Conservation (phyloP, 2,329 filamentous ascomycete genomes). For the Zasmidium citrigriseum region DNA sequence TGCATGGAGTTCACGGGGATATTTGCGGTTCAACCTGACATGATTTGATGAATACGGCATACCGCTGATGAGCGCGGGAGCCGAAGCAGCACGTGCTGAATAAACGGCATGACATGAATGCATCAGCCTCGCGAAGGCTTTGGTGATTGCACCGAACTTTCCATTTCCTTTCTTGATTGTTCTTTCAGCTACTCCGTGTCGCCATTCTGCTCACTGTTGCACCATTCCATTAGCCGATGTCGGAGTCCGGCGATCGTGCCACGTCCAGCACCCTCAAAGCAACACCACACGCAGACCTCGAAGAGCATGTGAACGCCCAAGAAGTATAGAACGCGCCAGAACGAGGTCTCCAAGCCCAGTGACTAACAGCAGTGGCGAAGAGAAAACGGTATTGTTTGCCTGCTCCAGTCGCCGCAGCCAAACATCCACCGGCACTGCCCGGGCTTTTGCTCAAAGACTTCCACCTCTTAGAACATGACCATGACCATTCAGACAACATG, state of each 20-base stretch:
- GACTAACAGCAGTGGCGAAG: background rate
- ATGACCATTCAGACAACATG: background rate
- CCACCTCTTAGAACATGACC: background rate
- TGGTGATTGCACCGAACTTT: background rate
- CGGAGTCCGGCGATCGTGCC: background rate
- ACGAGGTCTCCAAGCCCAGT: background rate
- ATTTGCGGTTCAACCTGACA: constrained; percentile 6
- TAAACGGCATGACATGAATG: constrained; percentile 1
- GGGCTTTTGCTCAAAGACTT: background rate
- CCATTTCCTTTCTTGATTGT: background rate
- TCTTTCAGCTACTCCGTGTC: background rate
- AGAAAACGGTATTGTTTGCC: background rate
- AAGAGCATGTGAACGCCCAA: background rate
- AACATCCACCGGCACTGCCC: constrained; percentile 4
- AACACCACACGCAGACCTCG: background rate
- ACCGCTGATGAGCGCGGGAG: constrained; percentile 10
- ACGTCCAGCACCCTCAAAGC: background rate
- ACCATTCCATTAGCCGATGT: background rate
- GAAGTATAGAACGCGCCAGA: background rate
- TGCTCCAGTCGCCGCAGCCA: background rate
- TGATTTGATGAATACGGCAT: constrained; percentile 15
- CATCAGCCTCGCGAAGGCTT: constrained; percentile 3
- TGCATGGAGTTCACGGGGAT: constrained; percentile 82
- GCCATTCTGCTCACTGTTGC: background rate
- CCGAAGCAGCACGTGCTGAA: background rate